A percentile compares a stretch with the other conserved stretches of the same genome.
Evolutionary conservation across 2,329 filamentous ascomycete species (phyloP).

Genomic region (Fusarium temperatum): DNA sequence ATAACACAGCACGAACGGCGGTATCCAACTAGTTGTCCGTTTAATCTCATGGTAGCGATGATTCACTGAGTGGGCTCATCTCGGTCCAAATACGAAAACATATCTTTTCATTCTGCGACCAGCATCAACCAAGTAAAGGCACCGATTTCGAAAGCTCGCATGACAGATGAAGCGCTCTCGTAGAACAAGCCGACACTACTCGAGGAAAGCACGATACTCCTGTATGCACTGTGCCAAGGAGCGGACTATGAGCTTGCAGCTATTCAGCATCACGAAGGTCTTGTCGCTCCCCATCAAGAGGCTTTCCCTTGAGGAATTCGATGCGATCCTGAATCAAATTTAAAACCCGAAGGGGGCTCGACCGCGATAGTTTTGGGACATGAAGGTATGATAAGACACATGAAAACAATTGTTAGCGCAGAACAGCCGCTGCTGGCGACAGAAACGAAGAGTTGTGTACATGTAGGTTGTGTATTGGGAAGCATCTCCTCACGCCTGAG

Average conservation of each 20-base stretch:
- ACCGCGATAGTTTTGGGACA: background rate
- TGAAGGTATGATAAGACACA: background rate
- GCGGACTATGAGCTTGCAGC: background rate
- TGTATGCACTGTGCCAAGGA: background rate
- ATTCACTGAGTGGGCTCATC: no score
- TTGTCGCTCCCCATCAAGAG: background rate
- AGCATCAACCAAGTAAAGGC: background rate
- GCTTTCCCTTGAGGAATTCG: background rate
- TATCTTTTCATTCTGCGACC: background rate
- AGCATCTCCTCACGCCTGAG: fast-evolving
- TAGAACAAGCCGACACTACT: background rate
- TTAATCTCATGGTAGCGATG: background rate
- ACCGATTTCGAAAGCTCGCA: background rate
- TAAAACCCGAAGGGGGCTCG: background rate
- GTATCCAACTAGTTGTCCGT: background rate
- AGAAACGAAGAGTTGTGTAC: background rate
- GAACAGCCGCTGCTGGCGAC: no score
- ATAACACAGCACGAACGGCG: fast-evolving
- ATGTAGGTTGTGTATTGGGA: background rate
- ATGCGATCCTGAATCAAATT: background rate
- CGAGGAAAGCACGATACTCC: background rate
- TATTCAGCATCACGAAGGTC: background rate
- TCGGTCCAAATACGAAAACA: background rate
- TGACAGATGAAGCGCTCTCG: background rate
- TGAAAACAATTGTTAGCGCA: no score